Base-by-base conservation (phyloP, 805 yeast genomes). In the Hanseniaspora singularis region DNA sequence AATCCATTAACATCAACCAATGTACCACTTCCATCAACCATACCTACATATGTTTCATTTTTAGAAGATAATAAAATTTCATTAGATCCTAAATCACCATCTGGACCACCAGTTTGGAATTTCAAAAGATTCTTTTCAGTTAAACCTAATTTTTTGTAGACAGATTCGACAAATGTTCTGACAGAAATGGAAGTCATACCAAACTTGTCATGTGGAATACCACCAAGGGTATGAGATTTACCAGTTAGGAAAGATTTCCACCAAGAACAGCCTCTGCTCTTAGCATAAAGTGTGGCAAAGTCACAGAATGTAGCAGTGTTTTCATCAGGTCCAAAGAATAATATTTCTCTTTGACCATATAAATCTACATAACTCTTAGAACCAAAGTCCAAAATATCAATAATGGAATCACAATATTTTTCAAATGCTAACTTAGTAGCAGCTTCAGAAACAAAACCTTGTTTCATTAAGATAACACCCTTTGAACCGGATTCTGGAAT, bases 191-290 rank as follows among this genome's bases (percentile, higher is more conserved):
- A 80, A 6, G 98, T 89, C 98, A 89, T 89, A 62, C 98, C 98
- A 63, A 87, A 89, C 59, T 76, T 89, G 63, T 89, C 98, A 65
- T 89, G 98, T 43, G 98, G 98, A 60, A 89, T 92, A 63, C 98
- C 98, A 59, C 98, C 98, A 50, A 89, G 66, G 36, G 73, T 66
- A 49, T 95, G 95, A 36, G 87, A 76, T 68, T 92, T 92, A 55
- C 98, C 98, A 27, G 98, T 89, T 65, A 92, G 81, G 71, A 89
- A 89, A 1, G 97, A 89, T 67, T 86, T 89, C 98, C 98, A 89
- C 87, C 95, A 86, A 44, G 87, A 81, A 40, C 97, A 95, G 52
- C 95, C 94, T 65, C 98, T 79, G 49, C 68, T 65, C 57, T 82
- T 77, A 23, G 98, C 97, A 62, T 89, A 97, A 55, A 78, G 66